These are phyloP conservation scores for Petunia axillaris DNA, from an alignment of 257 asterid genomes.

Conservation along the genomic window DNA sequence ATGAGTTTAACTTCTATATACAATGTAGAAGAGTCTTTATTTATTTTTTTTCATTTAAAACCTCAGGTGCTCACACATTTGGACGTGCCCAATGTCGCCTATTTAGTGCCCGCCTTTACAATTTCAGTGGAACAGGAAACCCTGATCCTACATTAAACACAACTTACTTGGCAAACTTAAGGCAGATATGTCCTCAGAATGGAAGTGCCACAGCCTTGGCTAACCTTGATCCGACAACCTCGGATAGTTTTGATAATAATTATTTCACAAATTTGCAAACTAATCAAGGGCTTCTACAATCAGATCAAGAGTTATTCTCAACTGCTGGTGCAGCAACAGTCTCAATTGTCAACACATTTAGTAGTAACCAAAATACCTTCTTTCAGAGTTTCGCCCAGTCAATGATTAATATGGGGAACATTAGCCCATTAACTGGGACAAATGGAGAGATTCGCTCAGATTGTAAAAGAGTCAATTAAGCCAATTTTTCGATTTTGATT, in stretches of 20 bases:
- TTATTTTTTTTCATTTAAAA: not conserved
- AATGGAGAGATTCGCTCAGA: conserved; percentile 61
- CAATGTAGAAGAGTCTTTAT: not conserved
- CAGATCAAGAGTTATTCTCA: conserved; percentile 64
- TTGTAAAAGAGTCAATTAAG: conserved; percentile 46
- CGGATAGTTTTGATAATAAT: conserved; percentile 46
- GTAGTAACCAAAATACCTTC: conserved; percentile 49
- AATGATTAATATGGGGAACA: conserved; percentile 74
- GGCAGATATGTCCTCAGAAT: conserved; percentile 58
- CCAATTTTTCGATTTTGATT: too few species aligned
- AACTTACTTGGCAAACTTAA: conserved; percentile 46
- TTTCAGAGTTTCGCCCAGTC: conserved; percentile 55
- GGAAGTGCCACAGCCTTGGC: conserved; percentile 43
- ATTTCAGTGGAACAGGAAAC: conserved; percentile 49
- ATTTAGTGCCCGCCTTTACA: conserved; percentile 51
- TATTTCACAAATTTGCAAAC: conserved; percentile 57
- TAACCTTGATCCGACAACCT: conserved; percentile 56
- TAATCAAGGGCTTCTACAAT: conserved; percentile 60
- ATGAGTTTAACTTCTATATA: too few species aligned
- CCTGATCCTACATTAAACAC: conserved; percentile 69
- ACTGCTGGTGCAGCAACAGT: conserved; percentile 48
- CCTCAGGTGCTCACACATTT: conserved; percentile 68
- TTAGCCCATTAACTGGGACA: conserved; percentile 55
- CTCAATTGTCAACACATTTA: conserved; percentile 47
- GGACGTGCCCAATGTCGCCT: conserved; percentile 63